These are phyloP conservation scores for Lepidium didymum DNA, from an alignment of 345 rosid genomes.

Conservation along the genomic window DNA sequence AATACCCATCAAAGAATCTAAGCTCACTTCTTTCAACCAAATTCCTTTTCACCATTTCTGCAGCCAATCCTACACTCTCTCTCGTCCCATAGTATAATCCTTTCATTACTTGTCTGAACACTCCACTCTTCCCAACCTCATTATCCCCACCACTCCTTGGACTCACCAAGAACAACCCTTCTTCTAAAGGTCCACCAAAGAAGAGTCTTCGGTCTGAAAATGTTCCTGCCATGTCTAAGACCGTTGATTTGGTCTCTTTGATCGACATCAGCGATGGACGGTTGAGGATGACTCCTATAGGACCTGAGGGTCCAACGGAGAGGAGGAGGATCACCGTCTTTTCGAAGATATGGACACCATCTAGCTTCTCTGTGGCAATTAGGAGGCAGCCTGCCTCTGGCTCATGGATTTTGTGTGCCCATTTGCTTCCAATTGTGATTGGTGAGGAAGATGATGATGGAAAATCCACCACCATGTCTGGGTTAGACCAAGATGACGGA, in stretches of 20 bases:
- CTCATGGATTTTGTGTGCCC: constrained; percentile 77
- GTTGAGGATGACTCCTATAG: constrained; percentile 73
- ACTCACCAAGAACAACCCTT: constrained; percentile 57
- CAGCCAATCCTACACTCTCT: constrained; percentile 76
- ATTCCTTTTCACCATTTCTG: constrained; percentile 73
- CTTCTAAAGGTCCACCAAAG: constrained; percentile 93
- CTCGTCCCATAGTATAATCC: constrained; percentile 75
- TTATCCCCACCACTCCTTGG: constrained; percentile 34
- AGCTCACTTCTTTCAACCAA: constrained; percentile 55
- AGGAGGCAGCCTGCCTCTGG: constrained; percentile 86
- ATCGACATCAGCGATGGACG: constrained; percentile 80
- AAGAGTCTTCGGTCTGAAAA: constrained; percentile 59
- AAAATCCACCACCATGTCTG: constrained; percentile 29
- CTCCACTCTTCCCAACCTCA: constrained; percentile 46
- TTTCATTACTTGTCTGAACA: constrained; percentile 63
- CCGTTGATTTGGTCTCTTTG: constrained; percentile 58
- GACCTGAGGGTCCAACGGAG: constrained; percentile 63
- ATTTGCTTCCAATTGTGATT: constrained; percentile 42
- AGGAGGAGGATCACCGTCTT: constrained; percentile 78
- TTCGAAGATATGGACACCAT: constrained; percentile 80
- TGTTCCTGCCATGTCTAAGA: constrained; percentile 45
- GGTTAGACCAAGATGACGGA: constrained; percentile 32
- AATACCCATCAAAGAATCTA: constrained; percentile 83
- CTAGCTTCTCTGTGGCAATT: constrained; percentile 81
- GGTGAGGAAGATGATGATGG: constrained; percentile 23